A percentile compares a stretch with the other conserved stretches of the same genome.
Conservation (phyloP, 495 filamentous ascomycete species). For the Pseudomonodictys pantanalensis region DNA sequence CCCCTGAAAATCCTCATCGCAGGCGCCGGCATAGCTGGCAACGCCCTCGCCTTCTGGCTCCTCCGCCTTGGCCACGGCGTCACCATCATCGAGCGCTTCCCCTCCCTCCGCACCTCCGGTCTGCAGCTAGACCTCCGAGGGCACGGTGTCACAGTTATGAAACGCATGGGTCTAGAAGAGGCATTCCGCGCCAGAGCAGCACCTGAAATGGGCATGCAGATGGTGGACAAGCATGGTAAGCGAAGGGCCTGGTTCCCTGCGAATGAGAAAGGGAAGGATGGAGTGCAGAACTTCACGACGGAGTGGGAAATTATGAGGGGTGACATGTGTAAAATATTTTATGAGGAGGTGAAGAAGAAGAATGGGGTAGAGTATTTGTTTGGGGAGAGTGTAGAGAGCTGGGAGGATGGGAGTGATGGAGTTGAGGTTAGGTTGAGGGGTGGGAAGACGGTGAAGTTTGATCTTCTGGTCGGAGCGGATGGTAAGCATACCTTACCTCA, state of each 20-base stretch:
- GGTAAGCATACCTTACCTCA: conserved; percentile 26
- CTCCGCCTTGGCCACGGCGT: conserved; percentile 35
- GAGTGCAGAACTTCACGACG: conserved; percentile 41
- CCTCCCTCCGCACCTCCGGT: conserved; percentile 40
- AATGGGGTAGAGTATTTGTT: conserved; percentile 39
- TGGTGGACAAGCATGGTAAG: conserved; percentile 39
- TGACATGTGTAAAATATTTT: conserved; percentile 42
- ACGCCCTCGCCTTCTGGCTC: conserved; percentile 46
- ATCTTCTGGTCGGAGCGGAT: conserved; percentile 35
- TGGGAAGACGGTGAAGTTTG: conserved; percentile 19
- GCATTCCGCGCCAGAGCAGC: conserved; percentile 31
- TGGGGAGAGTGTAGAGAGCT: conserved; percentile 25
- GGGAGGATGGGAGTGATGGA: conserved; percentile 19
- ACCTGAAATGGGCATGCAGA: conserved; percentile 39
- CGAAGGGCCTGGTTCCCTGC: conserved; percentile 36
- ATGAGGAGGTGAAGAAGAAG: conserved; percentile 27
- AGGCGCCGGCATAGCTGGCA: conserved; percentile 46
- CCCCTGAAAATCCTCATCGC: conserved; percentile 46
- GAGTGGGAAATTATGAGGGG: conserved; percentile 52
- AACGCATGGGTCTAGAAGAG: conserved; percentile 43
- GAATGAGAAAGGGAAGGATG: conserved; percentile 38
- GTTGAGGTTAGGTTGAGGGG: conserved; percentile 30
- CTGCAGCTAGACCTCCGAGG: conserved; percentile 45
- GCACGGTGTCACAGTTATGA: conserved; percentile 42
- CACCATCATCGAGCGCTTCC: conserved; percentile 45